Evolutionary conservation across 1,139 yeast species (phyloP), one percentile per base, ranked within the genome.

Genomic region (Debaryomycetaceae sp.): DNA sequence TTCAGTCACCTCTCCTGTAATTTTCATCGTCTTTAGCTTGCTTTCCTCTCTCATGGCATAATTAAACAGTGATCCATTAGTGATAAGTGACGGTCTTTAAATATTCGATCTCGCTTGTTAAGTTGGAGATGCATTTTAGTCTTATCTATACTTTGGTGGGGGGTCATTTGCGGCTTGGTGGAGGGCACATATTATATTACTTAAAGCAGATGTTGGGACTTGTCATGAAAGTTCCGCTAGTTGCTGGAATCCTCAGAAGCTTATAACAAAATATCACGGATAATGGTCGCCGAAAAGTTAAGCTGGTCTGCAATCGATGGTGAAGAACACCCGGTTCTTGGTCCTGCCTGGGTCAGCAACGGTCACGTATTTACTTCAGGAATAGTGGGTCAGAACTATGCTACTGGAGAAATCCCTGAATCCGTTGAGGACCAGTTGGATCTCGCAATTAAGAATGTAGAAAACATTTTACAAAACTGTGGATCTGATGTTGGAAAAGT

Each of bases 301-400:
- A 65, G 64, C 40, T 69, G 75, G 75, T 54, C 67, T 19, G 62
- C 70, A 30, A 57, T 68, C 42, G 65, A 61, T 16, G 70, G 70
- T 13, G 55, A 54, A 45, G 69, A 62, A 54, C 64, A 52, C 51
- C 49, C 62, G 56, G 46, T 59, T 56, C 40, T 75, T 31, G 61
- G 55, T 66, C 82, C 81, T 43, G 81, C 80, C 6, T 69, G 66
- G 51, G 65, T 62, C 39, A 63, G 70, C 51, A 73, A 73, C 44
- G 78, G 77, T 5, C 65, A 71, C 39, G 79, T 78, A 30, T 77
- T 71, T 62, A 73, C 82, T 7, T 63, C 71, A 5, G 73, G 73
- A 2, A 53, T 60, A 28, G 61, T 66, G 17, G 73, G 73, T 4
- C 63, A 58, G 41, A 50, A 57, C 41, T 59, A 54, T 40, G 39